A percentile compares a stretch with the other conserved stretches of the same genome.
Evolutionary conservation across 352 stramenopile species (phyloP).

Genomic region (Phytophthora parvispora): DNA sequence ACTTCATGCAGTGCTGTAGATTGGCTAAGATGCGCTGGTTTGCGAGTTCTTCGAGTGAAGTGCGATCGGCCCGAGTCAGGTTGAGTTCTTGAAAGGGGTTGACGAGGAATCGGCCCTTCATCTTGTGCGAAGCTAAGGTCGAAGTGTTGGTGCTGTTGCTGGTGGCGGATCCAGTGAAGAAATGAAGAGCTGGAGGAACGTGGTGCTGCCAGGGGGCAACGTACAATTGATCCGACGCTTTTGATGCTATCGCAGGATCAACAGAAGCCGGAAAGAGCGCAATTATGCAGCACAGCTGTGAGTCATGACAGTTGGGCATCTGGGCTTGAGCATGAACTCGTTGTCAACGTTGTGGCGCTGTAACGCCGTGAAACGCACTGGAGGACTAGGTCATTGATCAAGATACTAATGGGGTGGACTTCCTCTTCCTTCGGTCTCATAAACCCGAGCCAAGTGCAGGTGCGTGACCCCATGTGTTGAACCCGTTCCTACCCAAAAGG

Average conservation of each 20-base stretch:
- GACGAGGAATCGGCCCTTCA: conserved; percentile 44
- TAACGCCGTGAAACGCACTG: conserved; percentile 4
- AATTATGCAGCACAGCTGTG: conserved; percentile 22
- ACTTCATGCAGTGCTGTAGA: conserved; percentile 25
- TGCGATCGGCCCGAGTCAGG: conserved; percentile 20
- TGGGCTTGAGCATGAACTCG: too few relatives aligned
- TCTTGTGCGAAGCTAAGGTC: too few relatives aligned
- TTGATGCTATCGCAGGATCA: background rate
- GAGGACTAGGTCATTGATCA: too few relatives aligned
- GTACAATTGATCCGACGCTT: too few relatives aligned
- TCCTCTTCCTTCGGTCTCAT: too few relatives aligned
- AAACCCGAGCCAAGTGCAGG: too few relatives aligned
- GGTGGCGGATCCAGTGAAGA: conserved; percentile 1
- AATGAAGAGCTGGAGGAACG: conserved; percentile 24
- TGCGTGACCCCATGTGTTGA: too few relatives aligned
- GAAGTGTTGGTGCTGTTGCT: too few relatives aligned
- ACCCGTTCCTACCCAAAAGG: too few relatives aligned
- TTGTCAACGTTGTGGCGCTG: conserved; percentile 1
- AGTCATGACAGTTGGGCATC: conserved; percentile 4
- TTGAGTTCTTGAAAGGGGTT: conserved; percentile 41
- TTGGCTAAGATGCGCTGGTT: conserved; percentile 34
- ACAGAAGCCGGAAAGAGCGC: background rate
- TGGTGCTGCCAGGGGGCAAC: conserved; percentile 1
- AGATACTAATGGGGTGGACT: too few relatives aligned
- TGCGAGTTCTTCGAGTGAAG: conserved; percentile 28